Percentiles rank a stretch among this genome's conserved stretches.
phyloP scores from a whole-genome alignment of 2,329 filamentous ascomycete genomes.

The Pleoardoris graminearum region DNA sequence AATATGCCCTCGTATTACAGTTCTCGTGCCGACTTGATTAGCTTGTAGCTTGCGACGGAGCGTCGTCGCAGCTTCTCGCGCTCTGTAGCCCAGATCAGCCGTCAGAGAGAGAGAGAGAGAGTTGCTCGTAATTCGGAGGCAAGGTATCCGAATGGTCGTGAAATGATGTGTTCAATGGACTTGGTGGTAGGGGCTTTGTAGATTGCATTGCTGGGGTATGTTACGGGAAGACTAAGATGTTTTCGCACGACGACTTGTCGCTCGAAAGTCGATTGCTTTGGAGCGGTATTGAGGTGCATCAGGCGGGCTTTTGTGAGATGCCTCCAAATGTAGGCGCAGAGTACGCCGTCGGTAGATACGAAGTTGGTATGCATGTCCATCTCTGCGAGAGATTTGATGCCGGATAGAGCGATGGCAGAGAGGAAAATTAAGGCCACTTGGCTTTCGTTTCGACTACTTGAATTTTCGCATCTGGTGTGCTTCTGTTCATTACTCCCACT shows the following conservation, averaged over 20 bases:
- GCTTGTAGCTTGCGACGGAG: constrained; percentile 40
- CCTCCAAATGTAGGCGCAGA: constrained; percentile 59
- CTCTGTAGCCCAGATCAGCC: background rate
- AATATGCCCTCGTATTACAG: constrained; percentile 1
- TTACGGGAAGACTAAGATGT: background rate
- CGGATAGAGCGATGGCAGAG: constrained; percentile 37
- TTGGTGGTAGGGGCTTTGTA: background rate
- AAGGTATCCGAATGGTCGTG: background rate
- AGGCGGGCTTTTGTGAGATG: background rate
- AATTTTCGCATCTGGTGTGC: background rate
- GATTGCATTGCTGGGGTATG: background rate
- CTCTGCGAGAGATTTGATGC: constrained; percentile 48
- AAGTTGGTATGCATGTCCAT: constrained; percentile 18
- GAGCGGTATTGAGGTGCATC: background rate
- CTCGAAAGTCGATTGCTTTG: background rate
- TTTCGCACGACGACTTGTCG: background rate
- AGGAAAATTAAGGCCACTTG: constrained; percentile 53
- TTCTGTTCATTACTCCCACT: background rate
- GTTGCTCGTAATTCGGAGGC: background rate
- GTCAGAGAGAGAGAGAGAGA: background rate
- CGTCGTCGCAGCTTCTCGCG: constrained; percentile 10
- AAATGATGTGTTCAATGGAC: background rate
- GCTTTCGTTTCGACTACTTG: too few relatives aligned
- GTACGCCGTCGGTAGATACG: constrained; percentile 58
- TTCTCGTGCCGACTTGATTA: constrained; percentile 37